Evolutionary conservation across 257 asterid genomes (phyloP), one percentile per base, ranked within the genome.

Genomic region (Striga asiatica): DNA sequence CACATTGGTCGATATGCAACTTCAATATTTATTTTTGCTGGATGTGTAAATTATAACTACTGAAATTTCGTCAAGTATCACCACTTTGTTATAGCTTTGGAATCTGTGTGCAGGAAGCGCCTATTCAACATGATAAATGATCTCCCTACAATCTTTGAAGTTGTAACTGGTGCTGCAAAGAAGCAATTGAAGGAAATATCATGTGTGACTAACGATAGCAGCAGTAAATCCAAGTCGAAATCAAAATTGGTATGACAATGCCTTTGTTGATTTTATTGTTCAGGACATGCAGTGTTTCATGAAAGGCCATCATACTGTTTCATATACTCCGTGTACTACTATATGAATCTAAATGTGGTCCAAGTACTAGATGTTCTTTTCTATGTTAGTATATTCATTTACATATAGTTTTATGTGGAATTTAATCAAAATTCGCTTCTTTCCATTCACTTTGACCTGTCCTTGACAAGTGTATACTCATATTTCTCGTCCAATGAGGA

Each of bases 61-160:
- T 3, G 35, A 29, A 57, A 16, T 21, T 16, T 3, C 34, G 34
- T 46, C 13, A 6, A 37, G 60, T 24, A 28, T 28, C 18, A 59
- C 56, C 60, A 8, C 24, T 56, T 69, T 47, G 39, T 35, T 23
- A 39, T 56, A 28, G 64, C 25, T 45, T 19, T 51, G 54, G 58
- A 59, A 34, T 66, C 52, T 62, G 64, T 69, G 46, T 74, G 71
- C 89, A 88, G 96, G 84, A 83, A 78, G 59, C 83, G 83, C 32
- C 83, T 88, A 41, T 88, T 84, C 75, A 74, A 66, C 65, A 55
- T 81, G 94, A 84, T 88, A 57, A 88, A 84, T 60, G 96, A 88
- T 14, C 81, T 77, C 57, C 94, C 94, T 5, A 83, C 94, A 18
- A 69, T 88, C 46, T 84, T 77, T 70, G 96, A 88, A 56, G 83